Evolutionary conservation across 2,329 filamentous ascomycete species (phyloP).

Genomic region (Cladosporium sphaerospermum): DNA sequence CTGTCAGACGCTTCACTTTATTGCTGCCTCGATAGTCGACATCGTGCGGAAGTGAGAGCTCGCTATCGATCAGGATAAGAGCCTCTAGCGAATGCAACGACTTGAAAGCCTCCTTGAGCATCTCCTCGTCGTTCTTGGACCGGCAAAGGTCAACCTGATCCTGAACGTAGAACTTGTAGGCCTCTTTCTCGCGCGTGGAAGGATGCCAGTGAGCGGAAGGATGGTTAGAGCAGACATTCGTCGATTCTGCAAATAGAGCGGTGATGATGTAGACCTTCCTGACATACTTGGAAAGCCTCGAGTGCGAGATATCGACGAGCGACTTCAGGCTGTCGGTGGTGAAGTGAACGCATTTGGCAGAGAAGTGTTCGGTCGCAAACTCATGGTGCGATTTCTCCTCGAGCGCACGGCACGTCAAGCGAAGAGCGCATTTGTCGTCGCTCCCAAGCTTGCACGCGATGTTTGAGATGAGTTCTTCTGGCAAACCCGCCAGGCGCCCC

Average conservation of each 20-base stretch:
- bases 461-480: constrained; percentile 26
- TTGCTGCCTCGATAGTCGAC: constrained; percentile 18
- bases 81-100: constrained; percentile 16
- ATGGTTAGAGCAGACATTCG: constrained; percentile 15
- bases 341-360: constrained; percentile 21
- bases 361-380: constrained; percentile 25
- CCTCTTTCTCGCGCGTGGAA: constrained; percentile 20
- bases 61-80: constrained; percentile 13
- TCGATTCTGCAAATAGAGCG: constrained; percentile 16
- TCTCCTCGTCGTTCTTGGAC: constrained; percentile 14
- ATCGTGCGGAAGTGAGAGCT: constrained; percentile 1
- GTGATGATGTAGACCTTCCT: constrained; percentile 21
- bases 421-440: constrained; percentile 24
- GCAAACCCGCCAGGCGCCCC: constrained; percentile 17
- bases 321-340: constrained; percentile 22
- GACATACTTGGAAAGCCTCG: constrained; percentile 20
- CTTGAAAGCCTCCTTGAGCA: constrained; percentile 22
- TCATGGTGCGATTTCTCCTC: constrained; percentile 23
- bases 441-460: constrained; percentile 21
- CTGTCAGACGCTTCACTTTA: constrained; percentile 19
- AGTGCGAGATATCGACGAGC: constrained; percentile 21
- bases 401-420: constrained; percentile 22
- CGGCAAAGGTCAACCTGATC: constrained; percentile 22
- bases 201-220: constrained; percentile 17
- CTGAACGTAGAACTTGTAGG: constrained; percentile 19